Base-by-base conservation (phyloP, 768 basidiomycete species). In the Psilocybe subaeruginosa region DNA sequence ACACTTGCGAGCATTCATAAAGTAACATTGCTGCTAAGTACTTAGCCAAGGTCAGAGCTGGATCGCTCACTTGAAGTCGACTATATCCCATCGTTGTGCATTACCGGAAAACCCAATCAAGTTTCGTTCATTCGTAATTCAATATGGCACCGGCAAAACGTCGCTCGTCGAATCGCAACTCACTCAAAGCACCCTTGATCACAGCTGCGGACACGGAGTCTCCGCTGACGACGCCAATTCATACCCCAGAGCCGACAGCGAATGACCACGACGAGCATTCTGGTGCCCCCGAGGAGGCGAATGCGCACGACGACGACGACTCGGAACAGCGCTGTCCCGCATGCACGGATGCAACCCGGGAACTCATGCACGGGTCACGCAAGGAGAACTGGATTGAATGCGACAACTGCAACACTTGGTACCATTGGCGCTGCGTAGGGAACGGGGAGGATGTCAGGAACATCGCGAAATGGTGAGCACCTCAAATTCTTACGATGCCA, bases 331-430 rank as follows among this genome's bases (percentile, higher is more conserved):
- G 54, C 43, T 72, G 71, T 62, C 71, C 71, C 3, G 66, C 68
- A 35, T 72, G 71, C 64, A 72, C 71, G 19, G 61, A 67, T 1
- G 66, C 52, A 54, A 70, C 67, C 43, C 67, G 59, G 53, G 69
- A 64, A 66, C 66, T 56, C 54, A 70, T 70, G 64, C 62, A 65
- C 62, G 64, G 65, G 3, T 78, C 75, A 54, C 82, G 85, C 63
- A 88, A 89, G 71, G 90, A 92, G 64, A 85, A 78, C 67, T 95
- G 93, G 93, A 86, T 95, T 58, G 77, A 86, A 64, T 95, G 93
- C 71, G 92, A 93, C 68, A 82, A 82, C 19, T 93, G 91, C 78
- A 89, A 88, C 74, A 82, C 78, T 31, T 93, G 91, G 92, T 93
- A 86, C 71, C 91, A 93, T 69, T 94, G 91, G 90, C 78, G 83